phyloP scores from a whole-genome alignment of 1,139 yeast species.

The Kodamaea anthophila region DNA sequence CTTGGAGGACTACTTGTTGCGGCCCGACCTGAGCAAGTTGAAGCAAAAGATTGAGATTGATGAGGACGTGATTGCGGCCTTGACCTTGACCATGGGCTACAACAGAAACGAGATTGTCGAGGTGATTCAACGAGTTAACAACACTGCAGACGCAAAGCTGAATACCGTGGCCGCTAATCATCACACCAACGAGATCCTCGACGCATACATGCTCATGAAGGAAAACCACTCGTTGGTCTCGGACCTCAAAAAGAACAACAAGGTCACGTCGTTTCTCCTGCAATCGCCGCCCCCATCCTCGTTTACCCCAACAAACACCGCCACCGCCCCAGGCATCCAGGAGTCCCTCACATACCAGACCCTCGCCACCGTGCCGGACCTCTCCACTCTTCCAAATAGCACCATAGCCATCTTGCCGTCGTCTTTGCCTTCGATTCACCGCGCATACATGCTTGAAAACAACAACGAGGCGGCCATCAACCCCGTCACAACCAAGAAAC shows the following conservation, averaged over 20 bases:
- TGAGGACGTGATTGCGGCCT: slow-evolving; percentile 72
- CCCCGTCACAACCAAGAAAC: slow-evolving; percentile 75
- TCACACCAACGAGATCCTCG: slow-evolving; percentile 68
- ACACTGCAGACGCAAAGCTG: slow-evolving; percentile 16
- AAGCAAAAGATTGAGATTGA: slow-evolving; percentile 51
- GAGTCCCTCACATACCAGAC: slow-evolving; percentile 47
- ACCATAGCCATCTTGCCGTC: slow-evolving; percentile 92
- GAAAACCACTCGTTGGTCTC: slow-evolving; percentile 71
- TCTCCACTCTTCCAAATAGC: slow-evolving; percentile 46
- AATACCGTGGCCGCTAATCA: slow-evolving; percentile 15
- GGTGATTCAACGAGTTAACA: slow-evolving; percentile 49
- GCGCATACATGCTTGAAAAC: slow-evolving; percentile 82
- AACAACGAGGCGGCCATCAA: slow-evolving; percentile 47
- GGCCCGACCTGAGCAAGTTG: slow-evolving; percentile 51
- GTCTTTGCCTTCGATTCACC: slow-evolving; percentile 87
- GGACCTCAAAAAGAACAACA: slow-evolving; percentile 54
- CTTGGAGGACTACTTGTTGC: slow-evolving; percentile 75
- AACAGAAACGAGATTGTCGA: slow-evolving; percentile 80
- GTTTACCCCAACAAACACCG: slow-evolving; percentile 2
- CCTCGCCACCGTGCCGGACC: slow-evolving; percentile 44
- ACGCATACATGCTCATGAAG: slow-evolving; percentile 82
- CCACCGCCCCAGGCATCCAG: slow-evolving; percentile 39
- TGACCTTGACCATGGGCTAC: slow-evolving; percentile 88
- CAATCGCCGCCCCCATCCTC: slow-evolving; percentile 43
- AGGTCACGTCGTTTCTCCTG: slow-evolving; percentile 46